These are phyloP conservation scores for Brasilioporus rufonigricans DNA, from an alignment of 768 basidiomycete species.

Conservation along the genomic window DNA sequence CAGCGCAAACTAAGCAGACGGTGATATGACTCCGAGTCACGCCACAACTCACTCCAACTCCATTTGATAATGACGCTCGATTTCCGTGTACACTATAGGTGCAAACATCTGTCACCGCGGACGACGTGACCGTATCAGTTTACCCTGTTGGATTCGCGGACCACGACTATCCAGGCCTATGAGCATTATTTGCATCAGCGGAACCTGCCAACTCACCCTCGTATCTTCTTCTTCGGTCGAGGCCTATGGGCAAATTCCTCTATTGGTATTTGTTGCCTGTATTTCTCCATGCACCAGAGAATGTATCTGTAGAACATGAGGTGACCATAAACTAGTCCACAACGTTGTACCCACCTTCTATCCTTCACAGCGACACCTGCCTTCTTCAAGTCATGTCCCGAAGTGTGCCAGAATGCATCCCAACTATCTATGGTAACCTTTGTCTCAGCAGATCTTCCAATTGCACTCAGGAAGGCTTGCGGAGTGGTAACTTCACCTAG, in stretches of 20 bases:
- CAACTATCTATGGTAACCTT: slow-evolving; percentile 66
- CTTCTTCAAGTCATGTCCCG: slow-evolving; percentile 57
- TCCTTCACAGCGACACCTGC: slow-evolving; percentile 67
- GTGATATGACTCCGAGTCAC: slow-evolving; percentile 3
- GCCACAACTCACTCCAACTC: slow-evolving; percentile 8
- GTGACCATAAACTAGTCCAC: background rate
- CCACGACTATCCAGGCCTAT: slow-evolving; percentile 52
- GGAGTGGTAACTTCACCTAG: slow-evolving; percentile 55
- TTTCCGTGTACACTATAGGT: slow-evolving; percentile 11
- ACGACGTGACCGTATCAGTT: slow-evolving; percentile 67
- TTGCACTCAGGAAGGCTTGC: slow-evolving; percentile 65
- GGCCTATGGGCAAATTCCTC: slow-evolving; percentile 62
- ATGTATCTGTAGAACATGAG: slow-evolving; percentile 56
- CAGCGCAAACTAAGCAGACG: background rate
- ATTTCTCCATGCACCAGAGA: slow-evolving; percentile 85
- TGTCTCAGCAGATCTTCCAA: slow-evolving; percentile 65
- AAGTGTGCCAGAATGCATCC: slow-evolving; percentile 68
- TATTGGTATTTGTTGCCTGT: slow-evolving; percentile 53
- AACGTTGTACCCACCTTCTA: slow-evolving; percentile 51
- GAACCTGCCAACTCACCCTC: slow-evolving; percentile 56
- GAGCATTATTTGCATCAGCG: background rate
- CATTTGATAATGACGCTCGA: slow-evolving; percentile 9
- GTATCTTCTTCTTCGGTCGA: slow-evolving; percentile 70
- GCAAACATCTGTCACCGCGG: slow-evolving; percentile 25
- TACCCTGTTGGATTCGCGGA: slow-evolving; percentile 70